A percentile compares a stretch with the other conserved stretches of the same genome.
Evolutionary conservation across 257 asterid species (phyloP).

Genomic region (Fraxinus anomala): DNA sequence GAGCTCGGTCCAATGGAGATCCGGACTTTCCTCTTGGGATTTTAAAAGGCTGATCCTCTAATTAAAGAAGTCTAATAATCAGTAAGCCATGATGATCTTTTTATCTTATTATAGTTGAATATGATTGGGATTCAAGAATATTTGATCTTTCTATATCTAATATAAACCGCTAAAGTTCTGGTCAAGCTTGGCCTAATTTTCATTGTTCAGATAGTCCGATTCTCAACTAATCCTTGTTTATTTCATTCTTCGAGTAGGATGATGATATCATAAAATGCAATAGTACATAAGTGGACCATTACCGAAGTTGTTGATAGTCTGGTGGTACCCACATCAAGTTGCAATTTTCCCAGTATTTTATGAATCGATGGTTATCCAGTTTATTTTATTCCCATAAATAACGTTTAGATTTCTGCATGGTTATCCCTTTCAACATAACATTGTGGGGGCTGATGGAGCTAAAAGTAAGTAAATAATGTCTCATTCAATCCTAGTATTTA

Average conservation of each 20-base stretch:
- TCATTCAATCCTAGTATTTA: too few species aligned
- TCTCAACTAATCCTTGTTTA: too few species aligned
- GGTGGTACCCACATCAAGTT: not conserved
- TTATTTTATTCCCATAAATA: not conserved
- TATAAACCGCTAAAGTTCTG: not conserved
- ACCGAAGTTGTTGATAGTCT: not conserved
- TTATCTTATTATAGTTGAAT: not conserved
- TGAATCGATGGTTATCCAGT: not conserved
- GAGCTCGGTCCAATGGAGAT: constrained; percentile 95
- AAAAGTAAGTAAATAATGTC: too few species aligned
- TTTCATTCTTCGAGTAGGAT: not conserved
- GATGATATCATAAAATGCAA: not conserved
- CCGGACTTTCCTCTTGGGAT: constrained; percentile 64
- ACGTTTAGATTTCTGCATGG: too few species aligned
- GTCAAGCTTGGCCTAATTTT: not conserved
- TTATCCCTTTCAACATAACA: too few species aligned
- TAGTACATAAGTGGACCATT: not conserved
- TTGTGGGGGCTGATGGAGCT: too few species aligned
- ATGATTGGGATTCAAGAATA: not conserved
- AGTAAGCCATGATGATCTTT: too few species aligned
- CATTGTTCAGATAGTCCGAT: too few species aligned
- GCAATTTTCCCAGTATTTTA: too few species aligned
- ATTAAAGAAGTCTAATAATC: not conserved
- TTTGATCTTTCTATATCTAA: not conserved
- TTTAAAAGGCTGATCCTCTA: constrained; percentile 25